phyloP scores from a whole-genome alignment of 1,284 basidiomycete genomes.

The Boletellus dicymbophilus region DNA sequence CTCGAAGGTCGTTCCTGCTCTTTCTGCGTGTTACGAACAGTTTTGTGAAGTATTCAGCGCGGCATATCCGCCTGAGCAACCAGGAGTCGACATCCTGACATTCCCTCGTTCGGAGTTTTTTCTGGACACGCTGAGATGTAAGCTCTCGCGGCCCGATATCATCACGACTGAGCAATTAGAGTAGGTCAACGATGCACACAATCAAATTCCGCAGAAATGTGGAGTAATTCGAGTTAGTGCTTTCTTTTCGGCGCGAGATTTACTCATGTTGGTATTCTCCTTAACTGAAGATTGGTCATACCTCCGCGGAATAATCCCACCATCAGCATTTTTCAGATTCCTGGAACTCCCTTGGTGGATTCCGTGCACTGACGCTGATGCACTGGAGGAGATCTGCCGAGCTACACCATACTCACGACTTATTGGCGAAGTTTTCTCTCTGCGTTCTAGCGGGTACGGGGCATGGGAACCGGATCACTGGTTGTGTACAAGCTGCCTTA shows the following conservation, averaged over 20 bases:
- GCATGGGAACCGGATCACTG: conserved; percentile 13
- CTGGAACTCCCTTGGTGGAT: conserved; percentile 18
- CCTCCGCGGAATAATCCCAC: conserved; percentile 13
- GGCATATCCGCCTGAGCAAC: background rate
- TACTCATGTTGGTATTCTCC: background rate
- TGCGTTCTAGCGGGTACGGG: conserved; percentile 1
- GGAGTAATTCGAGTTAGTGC: conserved; percentile 17
- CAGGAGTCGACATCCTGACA: background rate
- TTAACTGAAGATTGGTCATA: conserved; percentile 23
- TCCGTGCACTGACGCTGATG: conserved; percentile 2
- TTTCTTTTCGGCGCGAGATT: background rate
- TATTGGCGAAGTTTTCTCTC: conserved; percentile 4
- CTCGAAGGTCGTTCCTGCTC: conserved; percentile 7
- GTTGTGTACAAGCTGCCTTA: conserved; percentile 14
- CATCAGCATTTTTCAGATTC: conserved; percentile 12
- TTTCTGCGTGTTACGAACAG: conserved; percentile 12
- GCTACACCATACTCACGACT: conserved; percentile 11
- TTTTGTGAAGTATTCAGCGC: conserved; percentile 11
- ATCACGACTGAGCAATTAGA: background rate
- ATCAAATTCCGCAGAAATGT: background rate
- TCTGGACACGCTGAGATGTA: conserved; percentile 7
- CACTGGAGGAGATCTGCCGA: conserved; percentile 11
- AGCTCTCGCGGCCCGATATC: background rate
- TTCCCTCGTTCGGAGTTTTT: background rate
- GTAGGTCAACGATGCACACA: conserved; percentile 9